phyloP scores from a whole-genome alignment of 768 basidiomycete genomes.

The Termitomyces sp. region DNA sequence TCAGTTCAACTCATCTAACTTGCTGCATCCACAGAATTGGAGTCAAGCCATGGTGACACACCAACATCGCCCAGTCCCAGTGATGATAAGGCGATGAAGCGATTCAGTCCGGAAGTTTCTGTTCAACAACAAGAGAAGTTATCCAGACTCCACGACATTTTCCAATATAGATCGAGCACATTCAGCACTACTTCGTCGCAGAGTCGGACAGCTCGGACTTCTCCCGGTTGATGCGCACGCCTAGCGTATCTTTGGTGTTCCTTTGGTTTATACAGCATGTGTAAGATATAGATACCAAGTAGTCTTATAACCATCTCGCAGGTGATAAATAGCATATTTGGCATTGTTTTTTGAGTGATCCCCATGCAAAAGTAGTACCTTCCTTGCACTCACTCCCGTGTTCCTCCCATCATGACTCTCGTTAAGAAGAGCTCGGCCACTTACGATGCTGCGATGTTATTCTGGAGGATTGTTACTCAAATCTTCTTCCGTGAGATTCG shows the following conservation, averaged over 20 bases:
- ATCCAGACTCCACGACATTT: conserved; percentile 74
- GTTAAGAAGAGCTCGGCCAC: conserved; percentile 23
- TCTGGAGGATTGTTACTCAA: conserved; percentile 84
- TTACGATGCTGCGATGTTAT: conserved; percentile 77
- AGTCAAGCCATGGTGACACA: conserved; percentile 48
- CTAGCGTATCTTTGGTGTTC: background rate
- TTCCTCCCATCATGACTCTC: conserved; percentile 17
- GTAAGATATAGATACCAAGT: background rate
- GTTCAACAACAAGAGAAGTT: conserved; percentile 57
- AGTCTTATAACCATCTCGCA: background rate
- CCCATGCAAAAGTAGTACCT: background rate
- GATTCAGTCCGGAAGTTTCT: conserved; percentile 28
- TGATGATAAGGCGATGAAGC: conserved; percentile 28
- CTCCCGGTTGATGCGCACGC: conserved; percentile 17
- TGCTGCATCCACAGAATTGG: conserved; percentile 45
- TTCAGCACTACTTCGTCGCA: conserved; percentile 44
- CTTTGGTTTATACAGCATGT: background rate
- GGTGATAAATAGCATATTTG: conserved; percentile 2
- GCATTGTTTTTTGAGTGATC: conserved; percentile 7
- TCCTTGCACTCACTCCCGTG: background rate
- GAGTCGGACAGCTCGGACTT: conserved; percentile 26
- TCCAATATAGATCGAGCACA: conserved; percentile 77
- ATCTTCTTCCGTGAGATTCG: conserved; percentile 97
- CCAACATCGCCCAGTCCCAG: conserved; percentile 23
- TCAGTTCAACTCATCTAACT: conserved; percentile 2